These are phyloP conservation scores for Alternaria novae-zelandiae DNA, from an alignment of 2,329 filamentous ascomycete species.

Conservation along the genomic window DNA sequence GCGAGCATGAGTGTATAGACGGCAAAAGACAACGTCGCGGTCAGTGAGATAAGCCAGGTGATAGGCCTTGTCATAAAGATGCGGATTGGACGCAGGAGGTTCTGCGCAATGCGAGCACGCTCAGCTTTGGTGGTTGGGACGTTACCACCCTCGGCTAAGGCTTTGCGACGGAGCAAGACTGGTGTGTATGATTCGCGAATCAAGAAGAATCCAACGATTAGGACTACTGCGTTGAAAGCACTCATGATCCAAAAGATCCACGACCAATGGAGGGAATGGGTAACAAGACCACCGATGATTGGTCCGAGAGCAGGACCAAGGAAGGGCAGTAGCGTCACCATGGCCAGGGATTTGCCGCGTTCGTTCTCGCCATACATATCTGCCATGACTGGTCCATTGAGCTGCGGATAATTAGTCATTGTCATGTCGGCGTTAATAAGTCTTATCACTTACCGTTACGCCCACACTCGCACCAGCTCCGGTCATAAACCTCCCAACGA, in stretches of 20 bases:
- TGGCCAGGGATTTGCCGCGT: slow-evolving; percentile 20
- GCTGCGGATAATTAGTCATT: background rate
- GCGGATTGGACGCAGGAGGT: background rate
- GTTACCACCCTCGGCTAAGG: slow-evolving; percentile 17
- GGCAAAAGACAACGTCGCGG: background rate
- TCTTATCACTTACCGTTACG: slow-evolving; percentile 6
- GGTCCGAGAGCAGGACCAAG: slow-evolving; percentile 34
- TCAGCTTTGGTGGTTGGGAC: background rate
- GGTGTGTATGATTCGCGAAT: slow-evolving; percentile 55
- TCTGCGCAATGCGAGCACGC: background rate
- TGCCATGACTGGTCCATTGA: slow-evolving; percentile 21
- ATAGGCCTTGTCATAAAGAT: background rate
- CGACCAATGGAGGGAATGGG: slow-evolving; percentile 23
- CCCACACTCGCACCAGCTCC: slow-evolving; percentile 20
- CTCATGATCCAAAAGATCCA: slow-evolving; percentile 33
- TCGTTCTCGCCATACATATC: slow-evolving; percentile 18
- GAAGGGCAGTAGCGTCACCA: slow-evolving; percentile 13
- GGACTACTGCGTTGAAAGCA: background rate
- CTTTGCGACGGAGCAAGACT: slow-evolving; percentile 52
- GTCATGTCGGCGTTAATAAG: background rate
- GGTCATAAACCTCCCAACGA: slow-evolving; percentile 16
- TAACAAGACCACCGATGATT: slow-evolving; percentile 30
- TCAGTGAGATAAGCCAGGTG: background rate
- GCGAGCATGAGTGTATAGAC: slow-evolving; percentile 23
- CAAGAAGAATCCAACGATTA: slow-evolving; percentile 36